Evolutionary conservation across 805 yeast genomes (phyloP).

Genomic region (Candida hungchunana): DNA sequence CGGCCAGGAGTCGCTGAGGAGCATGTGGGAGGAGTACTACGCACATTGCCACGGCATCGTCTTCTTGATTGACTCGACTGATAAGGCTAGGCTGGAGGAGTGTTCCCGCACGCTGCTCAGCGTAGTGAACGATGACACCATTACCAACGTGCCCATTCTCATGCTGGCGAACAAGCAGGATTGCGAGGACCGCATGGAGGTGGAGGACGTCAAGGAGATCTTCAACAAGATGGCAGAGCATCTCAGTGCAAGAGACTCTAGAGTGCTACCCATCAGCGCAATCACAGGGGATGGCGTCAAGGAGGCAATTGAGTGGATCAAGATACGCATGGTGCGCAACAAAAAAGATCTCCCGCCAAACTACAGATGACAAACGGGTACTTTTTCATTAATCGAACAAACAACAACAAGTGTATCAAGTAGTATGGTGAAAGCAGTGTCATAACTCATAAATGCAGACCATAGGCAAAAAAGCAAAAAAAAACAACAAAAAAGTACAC

Average conservation of each 20-base stretch:
- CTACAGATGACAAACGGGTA: slow-evolving; percentile 11
- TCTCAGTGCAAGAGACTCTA: slow-evolving; percentile 84
- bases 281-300: slow-evolving; percentile 70
- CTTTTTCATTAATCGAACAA: no score
- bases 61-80: slow-evolving; percentile 90
- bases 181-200: slow-evolving; percentile 61
- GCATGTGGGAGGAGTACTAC: slow-evolving; percentile 86
- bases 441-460: no score
- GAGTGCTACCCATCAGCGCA: slow-evolving; percentile 88
- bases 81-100: slow-evolving; percentile 75
- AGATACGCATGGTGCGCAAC: slow-evolving; percentile 54
- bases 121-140: slow-evolving; percentile 50
- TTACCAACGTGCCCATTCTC: slow-evolving; percentile 80
- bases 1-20: slow-evolving; percentile 82
- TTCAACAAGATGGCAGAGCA: slow-evolving; percentile 79
- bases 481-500: no score
- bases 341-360: slow-evolving; percentile 36
- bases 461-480: no score
- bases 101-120: slow-evolving; percentile 58
- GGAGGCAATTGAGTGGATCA: slow-evolving; percentile 89
- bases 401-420: no score
- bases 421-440: no score
- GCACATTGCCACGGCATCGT: slow-evolving; percentile 85
- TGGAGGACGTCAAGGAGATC: slow-evolving; percentile 76
- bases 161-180: slow-evolving; percentile 98